phyloP scores from a whole-genome alignment of 495 filamentous ascomycete genomes.

The Paragyromitra xinjiangensis region DNA sequence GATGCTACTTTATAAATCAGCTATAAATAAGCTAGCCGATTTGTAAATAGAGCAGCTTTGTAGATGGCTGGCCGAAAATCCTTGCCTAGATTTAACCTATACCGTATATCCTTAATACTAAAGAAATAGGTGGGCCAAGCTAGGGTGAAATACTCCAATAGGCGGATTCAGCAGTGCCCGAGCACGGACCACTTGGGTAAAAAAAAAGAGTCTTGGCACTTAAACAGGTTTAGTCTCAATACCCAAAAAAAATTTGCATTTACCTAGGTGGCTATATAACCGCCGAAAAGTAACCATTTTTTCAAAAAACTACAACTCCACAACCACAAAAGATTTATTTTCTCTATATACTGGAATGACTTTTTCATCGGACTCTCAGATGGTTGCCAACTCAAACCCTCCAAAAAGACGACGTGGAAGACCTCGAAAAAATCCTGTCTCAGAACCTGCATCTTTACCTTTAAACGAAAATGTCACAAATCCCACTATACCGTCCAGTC shows the following conservation, averaged over 20 bases:
- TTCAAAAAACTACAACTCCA: conserved; percentile 6
- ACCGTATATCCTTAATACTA: no score
- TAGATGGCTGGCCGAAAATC: no score
- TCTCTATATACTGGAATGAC: not conserved
- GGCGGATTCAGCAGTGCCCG: conserved; percentile 1
- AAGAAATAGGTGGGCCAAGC: no score
- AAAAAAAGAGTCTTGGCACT: conserved; percentile 2
- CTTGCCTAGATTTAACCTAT: no score
- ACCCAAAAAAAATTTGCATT: no score
- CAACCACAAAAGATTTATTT: not conserved
- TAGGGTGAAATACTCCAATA: no score
- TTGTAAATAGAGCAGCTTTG: no score
- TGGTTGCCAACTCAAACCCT: not conserved
- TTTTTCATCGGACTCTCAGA: not conserved
- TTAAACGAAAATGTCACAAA: no score
- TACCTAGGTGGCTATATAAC: no score
- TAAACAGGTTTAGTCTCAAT: not conserved
- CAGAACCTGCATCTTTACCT: not conserved
- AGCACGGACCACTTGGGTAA: not conserved
- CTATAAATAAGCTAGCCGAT: no score
- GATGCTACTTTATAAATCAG: no score
- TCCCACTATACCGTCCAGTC: not conserved
- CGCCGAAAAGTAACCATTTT: not conserved
- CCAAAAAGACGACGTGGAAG: not conserved
- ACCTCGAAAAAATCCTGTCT: not conserved